Percentiles rank a stretch among this genome's conserved stretches.
Evolutionary conservation across 768 basidiomycete genomes (phyloP).

Genomic region (Trametopsis cervina): DNA sequence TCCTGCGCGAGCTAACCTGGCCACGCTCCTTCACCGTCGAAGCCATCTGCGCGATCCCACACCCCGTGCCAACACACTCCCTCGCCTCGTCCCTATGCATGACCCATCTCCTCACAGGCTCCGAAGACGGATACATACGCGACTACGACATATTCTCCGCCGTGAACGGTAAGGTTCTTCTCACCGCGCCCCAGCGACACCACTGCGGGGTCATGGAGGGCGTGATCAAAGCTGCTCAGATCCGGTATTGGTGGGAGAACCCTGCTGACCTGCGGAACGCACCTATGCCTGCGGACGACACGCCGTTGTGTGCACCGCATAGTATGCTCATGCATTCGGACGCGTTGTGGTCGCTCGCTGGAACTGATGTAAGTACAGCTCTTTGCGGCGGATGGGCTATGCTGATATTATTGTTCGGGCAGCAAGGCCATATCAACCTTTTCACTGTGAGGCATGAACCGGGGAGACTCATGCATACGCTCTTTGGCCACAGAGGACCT

Average conservation of each 20-base stretch:
- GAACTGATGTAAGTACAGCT: conserved; percentile 59
- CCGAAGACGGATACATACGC: conserved; percentile 89
- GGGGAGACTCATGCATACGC: conserved; percentile 65
- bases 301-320: conserved; percentile 67
- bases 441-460: conserved; percentile 92
- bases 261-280: conserved; percentile 24
- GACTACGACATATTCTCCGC: conserved; percentile 88
- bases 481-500: conserved; percentile 72
- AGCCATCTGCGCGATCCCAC: conserved; percentile 86
- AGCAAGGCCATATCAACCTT: conserved; percentile 90
- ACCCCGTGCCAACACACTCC: conserved; percentile 83
- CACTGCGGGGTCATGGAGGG: conserved; percentile 90
- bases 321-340: conserved; percentile 90
- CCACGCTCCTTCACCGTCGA: conserved; percentile 80
- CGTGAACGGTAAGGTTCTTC: conserved; percentile 80
- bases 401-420: conserved; percentile 24
- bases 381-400: not conserved
- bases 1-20: conserved; percentile 28
- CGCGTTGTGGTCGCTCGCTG: conserved; percentile 87
- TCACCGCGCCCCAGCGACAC: conserved; percentile 83
- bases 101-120: conserved; percentile 84
- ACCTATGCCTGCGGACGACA: conserved; percentile 40
- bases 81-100: conserved; percentile 82
- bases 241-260: conserved; percentile 91
- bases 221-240: conserved; percentile 82